These are phyloP conservation scores for Pichia sp. DNA, from an alignment of 1,139 yeast species.

Conservation along the genomic window DNA sequence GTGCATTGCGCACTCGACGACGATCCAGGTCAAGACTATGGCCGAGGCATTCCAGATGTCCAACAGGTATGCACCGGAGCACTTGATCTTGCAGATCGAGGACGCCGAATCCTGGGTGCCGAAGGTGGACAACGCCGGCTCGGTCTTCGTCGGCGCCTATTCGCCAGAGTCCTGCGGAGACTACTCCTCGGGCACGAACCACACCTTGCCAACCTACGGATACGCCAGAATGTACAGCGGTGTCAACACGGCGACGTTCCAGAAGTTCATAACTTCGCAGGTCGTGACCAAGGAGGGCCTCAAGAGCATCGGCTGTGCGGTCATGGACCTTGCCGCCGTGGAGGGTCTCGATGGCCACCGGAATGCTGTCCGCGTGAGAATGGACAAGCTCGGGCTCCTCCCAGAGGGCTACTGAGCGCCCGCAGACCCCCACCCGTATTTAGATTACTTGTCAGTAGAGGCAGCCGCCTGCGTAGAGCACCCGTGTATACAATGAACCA, in stretches of 20 bases:
- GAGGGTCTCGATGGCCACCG: slow-evolving; percentile 97
- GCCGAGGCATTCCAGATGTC: slow-evolving; percentile 81
- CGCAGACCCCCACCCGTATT: too few relatives aligned
- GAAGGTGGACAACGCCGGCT: slow-evolving; percentile 86
- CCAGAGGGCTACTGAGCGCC: slow-evolving; percentile 17
- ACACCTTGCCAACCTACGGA: slow-evolving; percentile 96
- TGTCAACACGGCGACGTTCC: slow-evolving; percentile 92
- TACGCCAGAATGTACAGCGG: slow-evolving; percentile 97
- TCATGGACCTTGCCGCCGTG: slow-evolving; percentile 92
- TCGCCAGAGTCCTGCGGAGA: slow-evolving; percentile 99
- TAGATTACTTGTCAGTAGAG: too few relatives aligned
- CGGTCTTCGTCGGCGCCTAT: slow-evolving; percentile 91
- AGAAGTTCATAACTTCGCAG: slow-evolving; percentile 91
- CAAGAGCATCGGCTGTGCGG: slow-evolving; percentile 85
- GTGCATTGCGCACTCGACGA: slow-evolving; percentile 87
- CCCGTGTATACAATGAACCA: too few relatives aligned
- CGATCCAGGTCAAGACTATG: slow-evolving; percentile 59
- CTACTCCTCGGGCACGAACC: slow-evolving; percentile 96
- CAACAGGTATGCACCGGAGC: slow-evolving; percentile 95
- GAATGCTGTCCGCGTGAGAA: slow-evolving; percentile 90
- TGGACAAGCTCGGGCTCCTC: slow-evolving; percentile 63
- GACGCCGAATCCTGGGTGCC: slow-evolving; percentile 70
- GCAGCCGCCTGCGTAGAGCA: too few relatives aligned
- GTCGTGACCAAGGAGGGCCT: slow-evolving; percentile 83
- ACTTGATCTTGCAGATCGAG: slow-evolving; percentile 82